Base-by-base conservation (phyloP, 345 rosid species). In the Schrenkiella parvula region DNA sequence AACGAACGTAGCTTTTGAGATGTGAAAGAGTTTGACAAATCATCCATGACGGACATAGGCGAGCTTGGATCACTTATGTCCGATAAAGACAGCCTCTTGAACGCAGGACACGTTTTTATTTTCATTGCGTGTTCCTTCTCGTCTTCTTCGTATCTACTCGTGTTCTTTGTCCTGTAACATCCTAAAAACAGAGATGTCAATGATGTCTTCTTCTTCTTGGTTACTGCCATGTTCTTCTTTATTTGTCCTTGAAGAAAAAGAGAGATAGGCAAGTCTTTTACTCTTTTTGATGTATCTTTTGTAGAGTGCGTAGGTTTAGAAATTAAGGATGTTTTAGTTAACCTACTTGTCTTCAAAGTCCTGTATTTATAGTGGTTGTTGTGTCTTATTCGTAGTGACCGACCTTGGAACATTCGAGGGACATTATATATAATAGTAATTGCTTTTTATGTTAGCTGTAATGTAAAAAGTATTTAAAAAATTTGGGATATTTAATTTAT, bases 31-130 rank as follows among this genome's bases (percentile, higher is more conserved):
- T 81, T 82, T 3, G 90, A 85, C 18, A 90, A 73, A 74, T 80
- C 90, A 59, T 89, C 83, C 32, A 74, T 67, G 4, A 83, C 82
- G 13, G 79, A 89, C 34, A 84, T 62, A 3, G 84, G 80, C 8
- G 84, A 81, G 76, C 85, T 79, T 7, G 81, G 90, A 72, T 89
- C 71, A 75, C 87, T 89, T 19, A 84, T 59, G 25, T 87, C 95
- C 0, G 84, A 79, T 0, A 89, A 46, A 4, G 90, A 87, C 9
- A 87, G 58, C 50, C 95, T 81, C 31, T 57, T 70, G 29, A 84
- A 80, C 21, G 5, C 60, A 4, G 60, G 72, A 65, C 60, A 46
- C 2, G 84, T 83, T 78, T 64, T 71, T 69, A 64, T 84, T 23
- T 81, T 85, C 68, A 69, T 44, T 1, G 8, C 61, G 23, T 25